Conservation (phyloP, 2,329 filamentous ascomycete genomes). For the Aspergillus persii region DNA sequence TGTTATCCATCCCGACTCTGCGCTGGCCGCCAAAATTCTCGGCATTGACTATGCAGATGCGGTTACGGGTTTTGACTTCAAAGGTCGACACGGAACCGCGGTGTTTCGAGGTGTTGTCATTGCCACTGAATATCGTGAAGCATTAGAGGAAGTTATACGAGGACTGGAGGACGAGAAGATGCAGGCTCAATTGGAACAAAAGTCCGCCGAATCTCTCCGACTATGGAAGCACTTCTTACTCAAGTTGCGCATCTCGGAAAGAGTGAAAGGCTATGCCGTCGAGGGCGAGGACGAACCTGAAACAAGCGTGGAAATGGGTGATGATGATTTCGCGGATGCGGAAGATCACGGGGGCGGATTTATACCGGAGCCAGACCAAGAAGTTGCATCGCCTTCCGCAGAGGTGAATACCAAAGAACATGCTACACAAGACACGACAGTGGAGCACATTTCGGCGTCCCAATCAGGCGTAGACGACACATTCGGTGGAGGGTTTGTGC, state of each 20-base stretch:
- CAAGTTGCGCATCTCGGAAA: slow-evolving; percentile 67
- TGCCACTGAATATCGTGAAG: slow-evolving; percentile 68
- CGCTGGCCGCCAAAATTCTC: slow-evolving; percentile 70
- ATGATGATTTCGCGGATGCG: slow-evolving; percentile 22
- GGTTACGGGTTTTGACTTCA: slow-evolving; percentile 85
- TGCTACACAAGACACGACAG: background rate
- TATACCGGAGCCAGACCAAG: slow-evolving; percentile 32
- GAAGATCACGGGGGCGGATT: slow-evolving; percentile 38
- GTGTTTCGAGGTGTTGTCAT: slow-evolving; percentile 76
- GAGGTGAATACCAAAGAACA: background rate
- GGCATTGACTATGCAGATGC: slow-evolving; percentile 86
- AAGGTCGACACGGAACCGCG: slow-evolving; percentile 80
- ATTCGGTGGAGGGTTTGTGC: slow-evolving; percentile 22
- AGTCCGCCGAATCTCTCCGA: slow-evolving; percentile 50
- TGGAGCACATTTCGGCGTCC: background rate
- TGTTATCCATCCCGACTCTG: slow-evolving; percentile 57
- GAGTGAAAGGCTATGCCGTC: slow-evolving; percentile 60
- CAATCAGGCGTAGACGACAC: background rate
- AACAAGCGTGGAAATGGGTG: slow-evolving; percentile 35
- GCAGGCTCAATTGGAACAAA: slow-evolving; percentile 59
- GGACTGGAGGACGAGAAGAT: slow-evolving; percentile 66
- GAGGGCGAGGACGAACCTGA: slow-evolving; percentile 38
- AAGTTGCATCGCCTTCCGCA: background rate
- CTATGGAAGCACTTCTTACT: slow-evolving; percentile 61
- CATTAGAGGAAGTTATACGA: slow-evolving; percentile 65